phyloP scores from a whole-genome alignment of 345 rosid genomes.

The Streptanthus diversifolius region DNA sequence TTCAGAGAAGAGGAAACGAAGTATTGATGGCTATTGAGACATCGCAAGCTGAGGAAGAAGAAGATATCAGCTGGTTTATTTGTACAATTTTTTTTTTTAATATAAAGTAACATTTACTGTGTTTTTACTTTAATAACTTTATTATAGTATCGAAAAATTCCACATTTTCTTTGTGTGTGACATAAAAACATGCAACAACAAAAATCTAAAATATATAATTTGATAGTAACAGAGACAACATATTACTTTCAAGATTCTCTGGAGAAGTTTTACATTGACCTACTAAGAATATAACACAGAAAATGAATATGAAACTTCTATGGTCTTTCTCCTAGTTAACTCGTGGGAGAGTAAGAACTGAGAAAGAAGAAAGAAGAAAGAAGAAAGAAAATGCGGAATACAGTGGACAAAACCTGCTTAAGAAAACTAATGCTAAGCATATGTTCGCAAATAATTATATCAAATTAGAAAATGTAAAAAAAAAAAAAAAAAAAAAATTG shows the following conservation, averaged over 20 bases:
- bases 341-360: constrained; percentile 9
- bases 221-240: not conserved
- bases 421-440: constrained; percentile 23
- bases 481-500: not conserved
- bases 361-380: not conserved
- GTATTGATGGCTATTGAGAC: too few species aligned
- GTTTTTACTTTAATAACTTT: too few species aligned
- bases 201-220: not conserved
- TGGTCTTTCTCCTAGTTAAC: constrained; percentile 17
- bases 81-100: too few species aligned
- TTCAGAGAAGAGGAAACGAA: too few species aligned
- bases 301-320: not conserved
- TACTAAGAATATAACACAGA: not conserved
- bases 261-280: constrained; percentile 10
- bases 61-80: too few species aligned
- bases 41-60: too few species aligned
- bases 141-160: not conserved
- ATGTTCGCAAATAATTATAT: not conserved
- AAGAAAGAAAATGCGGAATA: constrained; percentile 9
- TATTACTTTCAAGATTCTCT: not conserved
- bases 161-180: not conserved
- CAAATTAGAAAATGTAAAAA: not conserved
- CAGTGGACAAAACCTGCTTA: constrained; percentile 15
- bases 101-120: too few species aligned
- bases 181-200: not conserved